Evolutionary conservation across 441 rosid genomes (phyloP), one percentile per base, ranked within the genome.

Genomic region (Pelargonium australe): DNA sequence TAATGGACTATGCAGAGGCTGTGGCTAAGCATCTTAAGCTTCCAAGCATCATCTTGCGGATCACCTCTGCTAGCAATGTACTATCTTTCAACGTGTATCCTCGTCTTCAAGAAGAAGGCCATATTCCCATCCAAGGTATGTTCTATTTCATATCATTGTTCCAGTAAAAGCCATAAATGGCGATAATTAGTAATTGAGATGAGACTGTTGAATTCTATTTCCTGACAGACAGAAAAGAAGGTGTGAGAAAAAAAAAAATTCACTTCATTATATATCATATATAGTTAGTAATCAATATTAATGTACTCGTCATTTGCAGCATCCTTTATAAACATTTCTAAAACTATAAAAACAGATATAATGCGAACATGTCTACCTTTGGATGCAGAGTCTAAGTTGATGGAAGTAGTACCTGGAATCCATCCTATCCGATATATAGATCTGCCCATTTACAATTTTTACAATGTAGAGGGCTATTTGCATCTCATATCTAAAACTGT

Each of bases 1-100:
- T 49, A 61, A 65, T 74, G 78, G 71, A 68, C 58, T 78, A 63
- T 13, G 72, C 70, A 23, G 71, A 65, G 65, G 70, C 51, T 8
- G 80, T 43, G 0, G 80, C 78, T 34, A 14, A 14, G 7, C 34
- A 43, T 61, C 65, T 74, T 47, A 68, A 51, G 64, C 17, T 78
- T 25, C 78, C 71, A 8, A 61, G 68, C 12, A 49, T 74, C 34
- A 9, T 58, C 41, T 62, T 74, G 20, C 67, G 37, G 3, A 6
- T 70, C 17, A 1, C 13, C 58, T 12, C 44, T 9, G 75, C 70
- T 3, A 47, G 63, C 9, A 68, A 16, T 65, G 0, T 17, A 6
- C 62, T 16, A 19, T 17, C 44, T 3, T 74, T 47, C 49, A 34
- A 34, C 5, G 37, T 34, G 37, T 34, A 34, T 34, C 31, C 66